Conservation (phyloP, 306 rosid genomes). For the Clitoria ternatea region DNA sequence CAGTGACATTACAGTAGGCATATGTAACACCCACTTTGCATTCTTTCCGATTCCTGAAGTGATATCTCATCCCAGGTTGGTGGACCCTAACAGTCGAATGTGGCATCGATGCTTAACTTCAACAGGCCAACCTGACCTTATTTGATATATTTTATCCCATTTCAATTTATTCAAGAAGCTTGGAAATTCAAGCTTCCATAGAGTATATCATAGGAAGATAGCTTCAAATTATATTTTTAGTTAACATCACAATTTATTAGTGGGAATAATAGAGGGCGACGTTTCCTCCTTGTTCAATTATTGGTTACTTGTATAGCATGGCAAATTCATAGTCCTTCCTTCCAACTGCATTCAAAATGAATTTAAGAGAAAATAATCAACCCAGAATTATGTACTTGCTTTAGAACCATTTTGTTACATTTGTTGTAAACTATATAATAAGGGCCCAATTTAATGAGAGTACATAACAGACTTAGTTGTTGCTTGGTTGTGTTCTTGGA, state of each 20-base stretch:
- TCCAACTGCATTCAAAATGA: constrained; percentile 19
- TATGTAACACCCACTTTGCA: constrained; percentile 93
- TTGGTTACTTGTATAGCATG: constrained; percentile 35
- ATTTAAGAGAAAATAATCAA: constrained; percentile 8
- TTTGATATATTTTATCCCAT: constrained; percentile 28
- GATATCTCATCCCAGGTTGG: constrained; percentile 67
- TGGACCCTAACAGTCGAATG: constrained; percentile 90
- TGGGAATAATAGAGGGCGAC: constrained; percentile 40
- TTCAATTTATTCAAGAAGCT: constrained; percentile 29
- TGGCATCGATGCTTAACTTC: constrained; percentile 99
- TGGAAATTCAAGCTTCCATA: constrained; percentile 29
- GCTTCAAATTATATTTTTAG: constrained; percentile 27
- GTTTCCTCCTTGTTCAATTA: constrained; percentile 20
- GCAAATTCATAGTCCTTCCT: constrained; percentile 15
- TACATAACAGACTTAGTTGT: background rate
- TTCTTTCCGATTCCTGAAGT: constrained; percentile 94
- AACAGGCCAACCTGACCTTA: constrained; percentile 93
- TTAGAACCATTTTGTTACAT: constrained; percentile 20
- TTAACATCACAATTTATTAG: background rate
- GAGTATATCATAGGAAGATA: constrained; percentile 39
- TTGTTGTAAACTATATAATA: constrained; percentile 27
- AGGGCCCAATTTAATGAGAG: constrained; percentile 14
- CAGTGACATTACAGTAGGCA: constrained; percentile 89
- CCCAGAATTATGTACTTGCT: constrained; percentile 31
- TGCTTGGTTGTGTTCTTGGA: constrained; percentile 13